Conservation (phyloP, 116 monocot species). For the Zostera marina region DNA sequence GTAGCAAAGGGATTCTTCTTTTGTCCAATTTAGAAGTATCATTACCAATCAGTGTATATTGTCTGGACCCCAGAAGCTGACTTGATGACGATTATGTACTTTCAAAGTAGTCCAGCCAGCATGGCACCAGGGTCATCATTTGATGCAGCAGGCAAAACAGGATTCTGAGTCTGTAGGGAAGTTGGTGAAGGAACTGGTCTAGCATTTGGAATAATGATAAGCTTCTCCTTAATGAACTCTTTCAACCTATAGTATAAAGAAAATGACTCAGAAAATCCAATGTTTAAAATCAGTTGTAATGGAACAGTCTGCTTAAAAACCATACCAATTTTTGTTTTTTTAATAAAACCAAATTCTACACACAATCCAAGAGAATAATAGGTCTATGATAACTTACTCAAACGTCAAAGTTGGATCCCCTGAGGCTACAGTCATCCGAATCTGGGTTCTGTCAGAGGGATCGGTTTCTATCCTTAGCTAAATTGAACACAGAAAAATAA, state of each 20-base stretch:
- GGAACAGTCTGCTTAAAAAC: too few species aligned
- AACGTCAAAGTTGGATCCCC: constrained; percentile 79
- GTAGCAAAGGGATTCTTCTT: not conserved
- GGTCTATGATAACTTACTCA: constrained; percentile 37
- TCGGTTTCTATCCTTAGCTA: constrained; percentile 95
- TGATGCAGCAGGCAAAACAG: constrained; percentile 13
- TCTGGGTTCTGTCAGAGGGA: constrained; percentile 89
- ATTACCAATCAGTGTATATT: too few species aligned
- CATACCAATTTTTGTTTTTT: too few species aligned
- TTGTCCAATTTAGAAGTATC: not conserved
- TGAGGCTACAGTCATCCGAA: constrained; percentile 77
- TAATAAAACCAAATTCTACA: too few species aligned
- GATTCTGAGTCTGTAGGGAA: constrained; percentile 28
- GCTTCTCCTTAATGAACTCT: constrained; percentile 83
- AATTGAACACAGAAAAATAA: not conserved
- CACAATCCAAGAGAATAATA: too few species aligned
- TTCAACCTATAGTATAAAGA: constrained; percentile 50
- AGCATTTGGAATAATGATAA: constrained; percentile 49
- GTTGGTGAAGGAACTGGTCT: constrained; percentile 12
- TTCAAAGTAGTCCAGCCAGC: constrained; percentile 81
- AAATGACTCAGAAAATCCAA: too few species aligned
- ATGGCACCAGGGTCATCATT: constrained; percentile 67
- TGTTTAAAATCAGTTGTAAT: too few species aligned
- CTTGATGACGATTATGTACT: not conserved
- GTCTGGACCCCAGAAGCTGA: not conserved